These are phyloP conservation scores for Penicillium roqueforti DNA, from an alignment of 495 filamentous ascomycete species.

Conservation along the genomic window DNA sequence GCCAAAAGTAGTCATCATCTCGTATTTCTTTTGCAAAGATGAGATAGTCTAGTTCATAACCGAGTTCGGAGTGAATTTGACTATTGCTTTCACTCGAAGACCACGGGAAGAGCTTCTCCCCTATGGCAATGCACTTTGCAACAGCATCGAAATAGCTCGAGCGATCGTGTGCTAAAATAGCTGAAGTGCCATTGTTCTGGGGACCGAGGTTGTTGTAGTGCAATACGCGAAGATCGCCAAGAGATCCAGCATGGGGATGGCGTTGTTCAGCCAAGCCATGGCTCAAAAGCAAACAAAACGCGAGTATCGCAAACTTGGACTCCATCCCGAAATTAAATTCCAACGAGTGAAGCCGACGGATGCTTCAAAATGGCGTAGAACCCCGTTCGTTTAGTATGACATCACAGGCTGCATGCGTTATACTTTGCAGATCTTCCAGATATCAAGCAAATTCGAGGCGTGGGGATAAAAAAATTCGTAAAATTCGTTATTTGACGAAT, in stretches of 20 bases:
- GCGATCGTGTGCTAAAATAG: constrained; percentile 20
- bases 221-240: constrained; percentile 22
- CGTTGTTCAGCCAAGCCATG: neutral
- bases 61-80: constrained; percentile 10
- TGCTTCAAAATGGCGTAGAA: too few species aligned
- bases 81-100: neutral
- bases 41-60: constrained; percentile 24
- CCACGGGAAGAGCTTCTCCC: constrained; percentile 22
- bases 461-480: too few species aligned
- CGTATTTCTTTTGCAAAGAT: constrained; percentile 17
- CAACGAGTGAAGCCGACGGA: neutral
- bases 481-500: too few species aligned
- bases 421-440: neutral
- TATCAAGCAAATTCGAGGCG: too few species aligned
- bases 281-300: neutral
- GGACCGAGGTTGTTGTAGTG: constrained; percentile 32
- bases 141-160: constrained; percentile 13
- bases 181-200: constrained; percentile 29
- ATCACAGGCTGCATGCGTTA: neutral
- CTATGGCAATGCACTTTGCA: constrained; percentile 21
- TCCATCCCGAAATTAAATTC: neutral
- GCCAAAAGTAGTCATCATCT: constrained; percentile 17
- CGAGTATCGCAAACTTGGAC: neutral
- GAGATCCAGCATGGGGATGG: constrained; percentile 3
- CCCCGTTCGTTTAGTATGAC: too few species aligned